Percentiles rank a stretch among this genome's conserved stretches.
Conservation (phyloP, 345 rosid genomes). For the Eucalyptus pumila region DNA sequence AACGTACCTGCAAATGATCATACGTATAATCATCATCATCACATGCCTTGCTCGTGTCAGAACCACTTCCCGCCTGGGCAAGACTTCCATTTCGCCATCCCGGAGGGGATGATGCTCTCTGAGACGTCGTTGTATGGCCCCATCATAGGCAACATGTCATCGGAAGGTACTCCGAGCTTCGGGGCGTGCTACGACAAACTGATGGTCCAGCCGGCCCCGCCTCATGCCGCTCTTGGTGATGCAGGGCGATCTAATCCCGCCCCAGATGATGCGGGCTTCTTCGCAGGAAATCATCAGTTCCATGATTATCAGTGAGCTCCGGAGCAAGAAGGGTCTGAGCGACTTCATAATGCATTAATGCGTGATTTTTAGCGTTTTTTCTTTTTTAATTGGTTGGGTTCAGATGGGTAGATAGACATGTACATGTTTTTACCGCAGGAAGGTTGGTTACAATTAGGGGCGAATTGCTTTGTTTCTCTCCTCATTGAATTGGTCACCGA, state of each 20-base stretch:
- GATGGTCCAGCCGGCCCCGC: not conserved
- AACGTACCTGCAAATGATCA: not conserved
- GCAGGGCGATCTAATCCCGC: not conserved
- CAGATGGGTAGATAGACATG: fast-evolving
- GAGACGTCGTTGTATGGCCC: not conserved
- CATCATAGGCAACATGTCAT: not conserved
- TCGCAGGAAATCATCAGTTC: not conserved
- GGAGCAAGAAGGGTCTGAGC: not conserved
- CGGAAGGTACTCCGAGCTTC: not conserved
- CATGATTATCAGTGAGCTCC: not conserved
- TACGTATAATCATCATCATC: not conserved
- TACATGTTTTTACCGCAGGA: not conserved
- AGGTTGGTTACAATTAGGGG: not conserved
- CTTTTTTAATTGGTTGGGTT: not conserved
- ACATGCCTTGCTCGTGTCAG: not conserved
- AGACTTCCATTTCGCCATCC: not conserved
- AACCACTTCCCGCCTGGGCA: not conserved
- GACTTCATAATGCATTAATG: not conserved
- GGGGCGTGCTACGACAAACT: not conserved
- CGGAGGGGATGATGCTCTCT: not conserved
- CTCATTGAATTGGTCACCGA: not conserved
- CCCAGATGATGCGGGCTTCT: not conserved
- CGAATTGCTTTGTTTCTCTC: not conserved
- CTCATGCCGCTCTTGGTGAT: not conserved
- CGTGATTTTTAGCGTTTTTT: not conserved